These are phyloP conservation scores for Cymbopogon flexuosus DNA, from an alignment of 202 grass and related monocot genomes.

Conservation along the genomic window DNA sequence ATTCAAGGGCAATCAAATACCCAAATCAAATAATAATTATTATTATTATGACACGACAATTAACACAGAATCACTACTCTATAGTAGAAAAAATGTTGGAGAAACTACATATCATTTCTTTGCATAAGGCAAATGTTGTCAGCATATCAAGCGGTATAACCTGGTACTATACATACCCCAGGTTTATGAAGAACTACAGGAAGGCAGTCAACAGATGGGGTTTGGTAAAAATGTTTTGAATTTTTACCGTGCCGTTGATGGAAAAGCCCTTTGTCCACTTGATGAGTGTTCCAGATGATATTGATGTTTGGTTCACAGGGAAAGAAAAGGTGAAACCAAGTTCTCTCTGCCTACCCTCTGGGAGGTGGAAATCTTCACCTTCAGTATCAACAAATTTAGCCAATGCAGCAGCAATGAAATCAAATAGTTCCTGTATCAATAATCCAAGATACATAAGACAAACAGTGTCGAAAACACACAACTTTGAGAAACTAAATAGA, in stretches of 20 bases:
- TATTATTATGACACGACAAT: background rate
- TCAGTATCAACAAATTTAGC: constrained; percentile 55
- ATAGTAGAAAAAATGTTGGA: background rate
- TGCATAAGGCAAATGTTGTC: background rate
- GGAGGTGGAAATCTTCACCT: constrained; percentile 43
- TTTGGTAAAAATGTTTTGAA: background rate
- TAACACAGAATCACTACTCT: background rate
- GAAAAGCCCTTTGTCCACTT: constrained; percentile 83
- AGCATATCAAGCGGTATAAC: background rate
- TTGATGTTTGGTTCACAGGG: constrained; percentile 60
- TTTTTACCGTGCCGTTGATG: constrained; percentile 50
- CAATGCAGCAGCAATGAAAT: constrained; percentile 65
- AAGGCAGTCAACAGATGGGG: background rate
- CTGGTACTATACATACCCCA: background rate
- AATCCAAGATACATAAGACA: constrained; percentile 26
- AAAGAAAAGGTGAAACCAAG: constrained; percentile 86
- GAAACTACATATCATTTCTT: background rate
- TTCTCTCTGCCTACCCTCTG: constrained; percentile 57
- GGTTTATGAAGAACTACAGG: background rate
- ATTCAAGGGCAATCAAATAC: constrained; percentile 18
- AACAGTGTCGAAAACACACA: background rate
- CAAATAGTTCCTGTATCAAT: constrained; percentile 54
- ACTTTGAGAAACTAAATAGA: constrained; percentile 7
- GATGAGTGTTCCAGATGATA: constrained; percentile 62
- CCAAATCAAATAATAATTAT: background rate